A percentile compares a stretch with the other conserved stretches of the same genome.
Evolutionary conservation across 257 asterid genomes (phyloP).

Genomic region (Misopates orontium): DNA sequence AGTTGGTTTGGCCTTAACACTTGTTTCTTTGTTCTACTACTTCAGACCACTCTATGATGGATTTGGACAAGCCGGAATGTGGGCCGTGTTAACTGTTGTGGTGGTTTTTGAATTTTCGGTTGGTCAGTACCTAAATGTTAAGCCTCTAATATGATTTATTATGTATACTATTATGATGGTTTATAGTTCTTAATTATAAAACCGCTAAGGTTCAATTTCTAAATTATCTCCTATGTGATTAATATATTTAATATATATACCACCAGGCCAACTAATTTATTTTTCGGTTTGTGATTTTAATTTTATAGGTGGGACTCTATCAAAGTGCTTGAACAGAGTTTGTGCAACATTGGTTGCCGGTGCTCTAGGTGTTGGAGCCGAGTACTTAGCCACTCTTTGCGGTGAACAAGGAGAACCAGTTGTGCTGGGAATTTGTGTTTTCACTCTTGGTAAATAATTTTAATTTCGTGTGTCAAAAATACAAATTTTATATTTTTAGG

Average conservation of each 20-base stretch:
- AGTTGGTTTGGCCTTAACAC: conserved; percentile 61
- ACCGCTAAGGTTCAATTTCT: neutral
- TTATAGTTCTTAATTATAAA: conserved; percentile 14
- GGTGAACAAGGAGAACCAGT: conserved; percentile 73
- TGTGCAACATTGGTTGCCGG: conserved; percentile 77
- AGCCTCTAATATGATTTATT: no score
- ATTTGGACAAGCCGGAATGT: conserved; percentile 72
- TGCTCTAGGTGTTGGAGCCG: conserved; percentile 74
- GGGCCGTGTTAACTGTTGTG: conserved; percentile 77
- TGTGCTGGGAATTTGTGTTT: conserved; percentile 61
- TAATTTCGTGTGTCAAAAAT: neutral
- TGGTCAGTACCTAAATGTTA: conserved; percentile 40
- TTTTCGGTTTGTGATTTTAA: no score
- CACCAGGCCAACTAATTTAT: no score
- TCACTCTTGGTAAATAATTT: conserved; percentile 52
- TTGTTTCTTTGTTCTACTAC: conserved; percentile 63
- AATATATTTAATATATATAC: no score
- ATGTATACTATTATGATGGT: neutral
- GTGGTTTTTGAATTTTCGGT: conserved; percentile 69
- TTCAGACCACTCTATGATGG: conserved; percentile 59
- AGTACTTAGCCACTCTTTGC: conserved; percentile 54
- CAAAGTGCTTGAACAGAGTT: conserved; percentile 67
- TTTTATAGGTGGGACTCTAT: conserved; percentile 64
- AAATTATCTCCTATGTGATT: neutral
- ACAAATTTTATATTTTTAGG: no score